Evolutionary conservation across 805 yeast species (phyloP), one percentile per base, ranked within the genome.

Genomic region (Myxozyma lipomycoides): DNA sequence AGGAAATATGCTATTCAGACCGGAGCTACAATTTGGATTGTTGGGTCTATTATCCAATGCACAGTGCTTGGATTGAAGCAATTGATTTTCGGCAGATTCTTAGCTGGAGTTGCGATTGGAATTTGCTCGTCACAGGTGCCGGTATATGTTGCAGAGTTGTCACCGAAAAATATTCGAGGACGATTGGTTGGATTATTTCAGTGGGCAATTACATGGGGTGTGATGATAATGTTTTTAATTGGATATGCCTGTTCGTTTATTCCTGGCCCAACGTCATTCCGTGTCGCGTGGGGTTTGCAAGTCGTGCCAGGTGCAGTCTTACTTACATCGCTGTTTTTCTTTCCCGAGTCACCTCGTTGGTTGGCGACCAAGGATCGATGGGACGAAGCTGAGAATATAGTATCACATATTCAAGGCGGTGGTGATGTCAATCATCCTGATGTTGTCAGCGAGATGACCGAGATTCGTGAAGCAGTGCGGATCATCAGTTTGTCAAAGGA

Each of bases 61-160:
- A 68, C 79, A 9, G 57, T 80, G 17, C 72, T 63, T 49, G 66
- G 72, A 56, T 60, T 65, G 24, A 72, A 69, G 24, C 76, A 72
- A 62, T 65, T 73, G 51, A 76, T 77, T 61, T 64, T 71, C 52
- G 84, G 84, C 24, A 73, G 85, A 59, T 62, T 79, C 24, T 76
- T 82, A 55, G 68, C 83, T 43, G 87, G 86, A 54, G 58, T 79
- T 41, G 85, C 82, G 62, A 73, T 82, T 50, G 87, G 86, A 56
- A 71, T 80, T 46, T 81, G 82, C 48, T 77, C 85, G 3, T 73
- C 84, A 9, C 82, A 74, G 58, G 83, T 80, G 38, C 87, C 87
- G 28, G 81, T 80, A 38, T 82, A 75, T 63, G 76, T 80, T 49
- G 77, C 85, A 7, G 87, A 82, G 66, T 69, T 81, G 54, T 73